A percentile compares a stretch with the other conserved stretches of the same genome.
These are phyloP conservation scores for Rosa lucieae DNA, from an alignment of 306 rosid species.

Conservation along the genomic window DNA sequence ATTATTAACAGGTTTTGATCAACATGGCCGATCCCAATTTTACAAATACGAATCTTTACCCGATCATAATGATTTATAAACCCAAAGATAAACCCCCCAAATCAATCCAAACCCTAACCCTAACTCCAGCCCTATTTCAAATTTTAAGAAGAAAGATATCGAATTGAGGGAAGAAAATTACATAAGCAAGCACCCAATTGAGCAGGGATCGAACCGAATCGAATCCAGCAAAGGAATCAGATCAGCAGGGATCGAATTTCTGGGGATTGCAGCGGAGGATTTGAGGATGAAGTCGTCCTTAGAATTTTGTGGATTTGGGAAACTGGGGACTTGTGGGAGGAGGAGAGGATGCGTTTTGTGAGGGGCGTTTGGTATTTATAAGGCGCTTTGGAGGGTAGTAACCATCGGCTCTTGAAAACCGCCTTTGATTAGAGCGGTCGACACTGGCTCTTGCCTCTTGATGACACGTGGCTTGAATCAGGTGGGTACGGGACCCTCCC, in stretches of 20 bases:
- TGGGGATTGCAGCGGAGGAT: constrained; percentile 2
- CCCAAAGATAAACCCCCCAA: constrained; percentile 36
- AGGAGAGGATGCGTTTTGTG: background rate
- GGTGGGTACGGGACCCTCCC: background rate
- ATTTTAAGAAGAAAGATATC: background rate
- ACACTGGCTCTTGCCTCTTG: background rate
- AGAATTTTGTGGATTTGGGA: constrained; percentile 9
- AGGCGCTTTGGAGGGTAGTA: background rate
- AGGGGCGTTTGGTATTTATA: background rate
- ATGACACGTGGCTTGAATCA: background rate
- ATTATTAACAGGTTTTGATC: background rate
- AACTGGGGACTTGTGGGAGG: background rate
- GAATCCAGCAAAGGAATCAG: background rate
- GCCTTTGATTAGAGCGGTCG: constrained; percentile 15
- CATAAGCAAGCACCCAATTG: background rate
- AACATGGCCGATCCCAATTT: constrained; percentile 10
- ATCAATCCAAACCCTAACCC: constrained; percentile 35
- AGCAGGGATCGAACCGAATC: constrained; percentile 14
- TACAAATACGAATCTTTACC: constrained; percentile 2
- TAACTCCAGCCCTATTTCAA: constrained; percentile 25
- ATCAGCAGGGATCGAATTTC: constrained; percentile 1
- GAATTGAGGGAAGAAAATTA: background rate
- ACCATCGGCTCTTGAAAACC: constrained; percentile 9
- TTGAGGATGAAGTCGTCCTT: constrained; percentile 18
- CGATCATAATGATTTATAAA: constrained; percentile 3